Base-by-base conservation (phyloP, 805 yeast species). In the Candida boleticola region DNA sequence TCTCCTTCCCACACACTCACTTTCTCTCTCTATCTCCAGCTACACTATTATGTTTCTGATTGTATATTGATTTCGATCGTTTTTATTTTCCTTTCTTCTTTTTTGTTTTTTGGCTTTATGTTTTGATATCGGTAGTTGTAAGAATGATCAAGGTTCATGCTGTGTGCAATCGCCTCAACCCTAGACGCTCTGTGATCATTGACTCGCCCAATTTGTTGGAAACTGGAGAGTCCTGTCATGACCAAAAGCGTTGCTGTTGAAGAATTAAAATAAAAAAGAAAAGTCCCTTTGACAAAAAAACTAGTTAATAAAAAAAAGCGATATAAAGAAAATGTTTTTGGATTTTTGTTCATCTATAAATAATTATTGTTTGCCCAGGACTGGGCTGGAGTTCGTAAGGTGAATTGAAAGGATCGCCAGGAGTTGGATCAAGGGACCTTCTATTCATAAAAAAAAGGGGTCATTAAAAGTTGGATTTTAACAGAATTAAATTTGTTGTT, bases 391-490 rank as follows among this genome's bases (percentile, higher is more conserved):
- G 35, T 31, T 14, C 35, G 35, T 31, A 16, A 31, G 13, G 21
- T 9, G 35, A 14, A 31, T 18, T 17, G 18, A 34, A 32, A 17
- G 10, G n/a, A 19, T 17, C 21, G 21, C 21, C 26, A 20, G 40
- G 57, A 53, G 55, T 52, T 52, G 55, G 55, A 52, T 52, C 55
- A 40, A 46, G 30, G 29, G 29, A 17, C 20, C 21, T 31, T 20
- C 17, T 29, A 6, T 29, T 13, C 35, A 11, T 17, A 5, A 14
- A 31, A 13, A 18, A 18, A 31, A 31, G 35, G 17, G 52, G 57
- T 55, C 61, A 57, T 57, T 55, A 57, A 61, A 64, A 64, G 70
- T 64, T 65, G 55, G 56, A 49, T 52, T 51, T 51, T 46, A 53
- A 49, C 48, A 46, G 49, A 44, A 42, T 45, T 46, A 37, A 46